Evolutionary conservation across 2,329 filamentous ascomycete genomes (phyloP).

Genomic region (Decorospora gaudefroyi): DNA sequence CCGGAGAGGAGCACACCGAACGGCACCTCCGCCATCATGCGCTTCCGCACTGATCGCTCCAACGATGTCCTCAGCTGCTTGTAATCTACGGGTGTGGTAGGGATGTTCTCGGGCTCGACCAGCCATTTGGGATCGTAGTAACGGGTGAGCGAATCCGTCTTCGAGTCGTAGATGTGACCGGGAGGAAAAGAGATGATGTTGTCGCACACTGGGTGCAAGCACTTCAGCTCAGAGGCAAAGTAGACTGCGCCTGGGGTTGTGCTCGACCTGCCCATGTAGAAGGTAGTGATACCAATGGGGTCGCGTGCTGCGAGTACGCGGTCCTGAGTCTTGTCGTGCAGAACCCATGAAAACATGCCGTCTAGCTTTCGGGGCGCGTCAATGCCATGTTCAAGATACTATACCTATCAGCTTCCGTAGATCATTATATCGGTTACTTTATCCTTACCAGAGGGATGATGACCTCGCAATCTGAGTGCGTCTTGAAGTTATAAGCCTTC

Average conservation of each 20-base stretch:
- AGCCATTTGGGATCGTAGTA: slow-evolving; percentile 91
- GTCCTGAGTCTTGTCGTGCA: slow-evolving; percentile 94
- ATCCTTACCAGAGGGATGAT: slow-evolving; percentile 90
- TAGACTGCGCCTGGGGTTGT: slow-evolving; percentile 82
- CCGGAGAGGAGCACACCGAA: slow-evolving; percentile 96
- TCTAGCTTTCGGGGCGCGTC: slow-evolving; percentile 93
- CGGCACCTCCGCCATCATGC: slow-evolving; percentile 97
- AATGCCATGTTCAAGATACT: slow-evolving; percentile 91
- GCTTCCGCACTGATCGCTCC: slow-evolving; percentile 91
- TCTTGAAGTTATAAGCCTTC: slow-evolving; percentile 93
- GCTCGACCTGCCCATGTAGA: slow-evolving; percentile 91
- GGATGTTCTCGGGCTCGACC: slow-evolving; percentile 79
- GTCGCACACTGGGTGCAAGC: slow-evolving; percentile 89
- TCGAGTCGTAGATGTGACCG: slow-evolving; percentile 94
- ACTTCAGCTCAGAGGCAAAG: slow-evolving; percentile 98
- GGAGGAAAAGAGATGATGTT: slow-evolving; percentile 93
- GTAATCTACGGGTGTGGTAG: slow-evolving; percentile 79
- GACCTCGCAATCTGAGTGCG: slow-evolving; percentile 96
- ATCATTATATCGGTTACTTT: background rate
- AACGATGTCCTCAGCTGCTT: slow-evolving; percentile 79
- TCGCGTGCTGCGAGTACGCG: slow-evolving; percentile 92
- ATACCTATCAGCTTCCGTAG: slow-evolving; percentile 24
- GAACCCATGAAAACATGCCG: slow-evolving; percentile 99
- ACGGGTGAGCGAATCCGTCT: slow-evolving; percentile 78
- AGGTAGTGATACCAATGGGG: slow-evolving; percentile 94